phyloP scores from a whole-genome alignment of 768 basidiomycete species.

The Mrakia blollopis region DNA sequence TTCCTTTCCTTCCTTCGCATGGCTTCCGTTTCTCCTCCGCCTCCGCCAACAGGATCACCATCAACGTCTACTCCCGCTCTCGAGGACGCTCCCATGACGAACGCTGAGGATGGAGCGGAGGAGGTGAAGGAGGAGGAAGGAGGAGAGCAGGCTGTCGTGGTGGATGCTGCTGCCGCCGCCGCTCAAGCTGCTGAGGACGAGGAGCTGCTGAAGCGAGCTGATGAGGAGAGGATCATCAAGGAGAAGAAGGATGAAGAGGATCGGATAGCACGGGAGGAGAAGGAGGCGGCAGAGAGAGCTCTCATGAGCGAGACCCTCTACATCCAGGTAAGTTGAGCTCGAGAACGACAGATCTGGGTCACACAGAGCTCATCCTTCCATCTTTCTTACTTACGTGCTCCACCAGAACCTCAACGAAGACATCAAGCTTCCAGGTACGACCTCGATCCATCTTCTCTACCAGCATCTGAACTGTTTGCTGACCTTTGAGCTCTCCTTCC shows the following conservation, averaged over 20 bases:
- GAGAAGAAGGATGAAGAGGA: slow-evolving; percentile 27
- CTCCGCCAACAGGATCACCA: slow-evolving; percentile 11
- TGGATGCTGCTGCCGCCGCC: background rate
- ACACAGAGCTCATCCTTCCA: background rate
- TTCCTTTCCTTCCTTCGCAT: background rate
- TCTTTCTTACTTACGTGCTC: background rate
- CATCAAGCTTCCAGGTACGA: slow-evolving; percentile 57
- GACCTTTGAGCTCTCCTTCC: background rate
- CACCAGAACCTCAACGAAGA: slow-evolving; percentile 85
- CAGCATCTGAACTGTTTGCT: background rate
- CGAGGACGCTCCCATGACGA: background rate
- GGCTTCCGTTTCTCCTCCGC: slow-evolving; percentile 7
- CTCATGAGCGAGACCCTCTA: slow-evolving; percentile 77
- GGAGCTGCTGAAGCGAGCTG: slow-evolving; percentile 13
- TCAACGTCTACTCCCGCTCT: background rate
- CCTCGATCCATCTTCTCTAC: background rate
- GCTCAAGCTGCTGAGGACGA: slow-evolving; percentile 9
- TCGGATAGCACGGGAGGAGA: slow-evolving; percentile 13
- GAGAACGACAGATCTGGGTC: background rate
- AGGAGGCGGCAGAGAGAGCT: slow-evolving; percentile 37
- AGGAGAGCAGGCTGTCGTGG: background rate
- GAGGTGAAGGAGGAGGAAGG: slow-evolving; percentile 18
- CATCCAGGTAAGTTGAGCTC: slow-evolving; percentile 50
- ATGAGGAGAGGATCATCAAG: slow-evolving; percentile 11
- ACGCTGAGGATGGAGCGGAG: background rate